Conservation (phyloP, 371 early-diverging fungal genomes). For the Syncephalastrum monosporum region DNA sequence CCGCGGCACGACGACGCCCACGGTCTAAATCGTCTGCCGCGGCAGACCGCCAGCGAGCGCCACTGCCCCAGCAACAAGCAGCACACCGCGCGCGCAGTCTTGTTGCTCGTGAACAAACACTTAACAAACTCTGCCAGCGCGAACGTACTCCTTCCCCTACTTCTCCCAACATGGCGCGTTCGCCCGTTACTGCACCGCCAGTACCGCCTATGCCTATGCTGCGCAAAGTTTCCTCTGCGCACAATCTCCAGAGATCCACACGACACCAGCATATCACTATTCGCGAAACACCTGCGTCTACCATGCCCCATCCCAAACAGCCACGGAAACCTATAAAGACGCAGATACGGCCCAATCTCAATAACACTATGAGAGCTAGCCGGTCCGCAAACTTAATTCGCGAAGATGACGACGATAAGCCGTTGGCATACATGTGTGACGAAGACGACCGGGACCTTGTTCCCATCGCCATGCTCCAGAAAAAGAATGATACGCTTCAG, state of each 20-base stretch:
- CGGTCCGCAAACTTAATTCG: background rate
- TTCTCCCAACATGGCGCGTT: too few relatives aligned
- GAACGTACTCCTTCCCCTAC: slow-evolving; percentile 1
- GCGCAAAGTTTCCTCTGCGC: slow-evolving; percentile 10
- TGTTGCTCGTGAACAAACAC: slow-evolving; percentile 9
- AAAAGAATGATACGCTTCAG: too few relatives aligned
- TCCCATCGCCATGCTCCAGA: slow-evolving; percentile 5
- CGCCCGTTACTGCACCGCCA: too few relatives aligned
- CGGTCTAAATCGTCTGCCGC: slow-evolving; percentile 1
- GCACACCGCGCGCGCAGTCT: background rate
- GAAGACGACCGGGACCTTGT: slow-evolving; percentile 11
- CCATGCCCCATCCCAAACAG: slow-evolving; percentile 6
- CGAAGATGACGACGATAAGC: slow-evolving; percentile 10
- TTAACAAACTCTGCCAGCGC: slow-evolving; percentile 11
- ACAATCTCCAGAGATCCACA: background rate
- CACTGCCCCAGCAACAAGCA: background rate
- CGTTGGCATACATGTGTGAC: slow-evolving; percentile 6
- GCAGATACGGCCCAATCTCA: background rate
- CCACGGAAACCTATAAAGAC: background rate
- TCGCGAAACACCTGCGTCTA: background rate
- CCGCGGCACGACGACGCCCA: background rate
- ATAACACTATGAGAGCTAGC: too few relatives aligned
- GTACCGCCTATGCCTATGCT: background rate
- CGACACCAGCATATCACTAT: too few relatives aligned
- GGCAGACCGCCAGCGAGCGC: slow-evolving; percentile 4